Evolutionary conservation across 1,139 yeast genomes (phyloP), one percentile per base, ranked within the genome.

Genomic region (Candida sp.): DNA sequence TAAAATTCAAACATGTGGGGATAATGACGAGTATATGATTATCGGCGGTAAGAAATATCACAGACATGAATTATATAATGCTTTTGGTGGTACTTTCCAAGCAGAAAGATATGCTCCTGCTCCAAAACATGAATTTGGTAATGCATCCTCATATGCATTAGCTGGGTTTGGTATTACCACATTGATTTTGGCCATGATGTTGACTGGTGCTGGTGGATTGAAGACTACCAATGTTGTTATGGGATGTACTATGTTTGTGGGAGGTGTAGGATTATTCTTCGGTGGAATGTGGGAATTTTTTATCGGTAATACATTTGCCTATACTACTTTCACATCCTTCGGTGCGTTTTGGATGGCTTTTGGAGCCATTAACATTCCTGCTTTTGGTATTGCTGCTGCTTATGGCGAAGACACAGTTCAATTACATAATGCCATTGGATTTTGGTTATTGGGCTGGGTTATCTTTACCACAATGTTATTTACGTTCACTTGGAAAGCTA

Each of bases 71-170:
- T 66, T 73, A 50, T 58, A 64, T 65, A 49, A 53, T 22, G 71
- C 70, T 4, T 50, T 55, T 40, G 58, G 57, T 22, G 58, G 58
- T 54, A 50, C 64, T 4, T 60, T 66, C 52, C 63, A 61, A 42
- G 66, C 66, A 2, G 72, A 63, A 37, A 21, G 50, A 6, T 51
- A 56, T 19, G 49, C 68, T 2, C 69, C 71, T 5, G 56, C 54
- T 40, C 65, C 70, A 15, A 49, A 45, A 22, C 52, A 61, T 42
- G 47, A 62, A 41, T 55, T 70, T 40, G 83, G 74, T 34, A 79
- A 81, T 51, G 82, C 86, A 0, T 77, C 80, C 15, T 82, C 85
- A 4, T 61, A 79, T 47, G 84, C 84, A 2, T 65, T 79, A 43
- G 65, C 73, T 33, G 78, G 78, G 2, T 80, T 76, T 60, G 66